A percentile compares a stretch with the other conserved stretches of the same genome.
phyloP scores from a whole-genome alignment of 768 basidiomycete genomes.

The Multifurca ochricompacta region DNA sequence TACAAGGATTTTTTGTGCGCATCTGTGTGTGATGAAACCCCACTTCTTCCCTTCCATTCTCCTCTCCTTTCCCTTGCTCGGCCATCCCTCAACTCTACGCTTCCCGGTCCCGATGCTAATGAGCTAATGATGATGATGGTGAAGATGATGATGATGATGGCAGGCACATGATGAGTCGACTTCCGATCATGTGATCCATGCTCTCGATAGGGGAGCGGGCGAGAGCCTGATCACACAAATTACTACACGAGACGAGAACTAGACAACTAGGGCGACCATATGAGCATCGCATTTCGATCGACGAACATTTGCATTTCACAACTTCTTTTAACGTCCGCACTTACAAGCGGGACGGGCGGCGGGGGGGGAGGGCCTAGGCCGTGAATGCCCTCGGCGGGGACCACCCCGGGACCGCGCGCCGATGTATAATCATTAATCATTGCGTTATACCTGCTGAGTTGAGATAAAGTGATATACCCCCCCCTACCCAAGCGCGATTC shows the following conservation, averaged over 20 bases:
- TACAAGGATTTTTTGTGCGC: background rate
- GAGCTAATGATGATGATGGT: no score
- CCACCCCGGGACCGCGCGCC: background rate
- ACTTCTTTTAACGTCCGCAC: background rate
- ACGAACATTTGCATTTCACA: no score
- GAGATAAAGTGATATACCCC: background rate
- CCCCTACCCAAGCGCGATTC: background rate
- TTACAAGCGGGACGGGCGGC: background rate
- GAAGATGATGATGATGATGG: no score
- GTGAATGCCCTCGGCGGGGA: conserved; percentile 2
- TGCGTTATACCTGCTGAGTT: background rate
- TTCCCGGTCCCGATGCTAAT: conserved; percentile 7
- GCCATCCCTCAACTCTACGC: background rate
- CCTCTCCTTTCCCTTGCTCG: background rate
- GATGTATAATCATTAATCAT: background rate
- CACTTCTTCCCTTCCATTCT: background rate
- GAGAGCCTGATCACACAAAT: background rate
- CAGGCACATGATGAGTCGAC: background rate
- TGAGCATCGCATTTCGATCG: no score
- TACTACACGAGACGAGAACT: no score
- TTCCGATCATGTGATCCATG: background rate
- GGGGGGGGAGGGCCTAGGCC: background rate
- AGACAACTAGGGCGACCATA: no score
- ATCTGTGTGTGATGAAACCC: background rate
- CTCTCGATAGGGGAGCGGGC: background rate